A percentile compares a stretch with the other conserved stretches of the same genome.
Evolutionary conservation across 805 yeast species (phyloP).

Genomic region (Yarrowia sp.): DNA sequence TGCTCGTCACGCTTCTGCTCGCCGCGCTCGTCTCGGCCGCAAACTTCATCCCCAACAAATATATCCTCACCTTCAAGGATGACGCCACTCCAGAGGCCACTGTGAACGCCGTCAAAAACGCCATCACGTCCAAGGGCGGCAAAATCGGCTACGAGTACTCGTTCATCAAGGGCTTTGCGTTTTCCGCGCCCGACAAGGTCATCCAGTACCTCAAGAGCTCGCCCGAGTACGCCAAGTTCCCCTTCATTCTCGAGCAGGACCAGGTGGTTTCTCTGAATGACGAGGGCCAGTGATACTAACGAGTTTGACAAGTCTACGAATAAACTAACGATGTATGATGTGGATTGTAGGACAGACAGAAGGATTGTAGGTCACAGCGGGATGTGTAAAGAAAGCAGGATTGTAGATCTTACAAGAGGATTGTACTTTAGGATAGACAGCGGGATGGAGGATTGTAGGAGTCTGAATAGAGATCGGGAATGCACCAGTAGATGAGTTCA

Average conservation of each 20-base stretch:
- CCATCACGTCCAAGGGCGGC: constrained; percentile 10
- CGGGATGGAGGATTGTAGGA: no score
- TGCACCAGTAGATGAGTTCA: no score
- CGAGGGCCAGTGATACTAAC: no score
- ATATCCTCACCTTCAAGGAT: constrained; percentile 17
- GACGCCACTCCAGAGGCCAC: constrained; percentile 5
- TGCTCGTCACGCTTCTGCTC: background rate
- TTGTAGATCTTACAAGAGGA: no score
- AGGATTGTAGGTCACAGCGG: no score
- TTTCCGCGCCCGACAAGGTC: constrained; percentile 10
- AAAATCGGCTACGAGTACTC: constrained; percentile 18
- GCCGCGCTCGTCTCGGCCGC: background rate
- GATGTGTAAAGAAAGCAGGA: no score
- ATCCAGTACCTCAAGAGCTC: background rate
- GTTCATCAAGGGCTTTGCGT: constrained; percentile 24
- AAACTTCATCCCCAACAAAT: constrained; percentile 10
- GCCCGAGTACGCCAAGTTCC: constrained; percentile 5
- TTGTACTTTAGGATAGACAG: no score
- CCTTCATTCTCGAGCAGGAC: constrained; percentile 11
- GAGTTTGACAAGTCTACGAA: no score
- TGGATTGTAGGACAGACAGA: no score
- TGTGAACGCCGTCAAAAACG: background rate
- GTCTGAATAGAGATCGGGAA: no score
- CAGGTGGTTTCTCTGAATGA: constrained; percentile 5
- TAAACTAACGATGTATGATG: no score